A percentile compares a stretch with the other conserved stretches of the same genome.
These are phyloP conservation scores for Fusarium graminum DNA, from an alignment of 2,329 filamentous ascomycete genomes.

Conservation along the genomic window DNA sequence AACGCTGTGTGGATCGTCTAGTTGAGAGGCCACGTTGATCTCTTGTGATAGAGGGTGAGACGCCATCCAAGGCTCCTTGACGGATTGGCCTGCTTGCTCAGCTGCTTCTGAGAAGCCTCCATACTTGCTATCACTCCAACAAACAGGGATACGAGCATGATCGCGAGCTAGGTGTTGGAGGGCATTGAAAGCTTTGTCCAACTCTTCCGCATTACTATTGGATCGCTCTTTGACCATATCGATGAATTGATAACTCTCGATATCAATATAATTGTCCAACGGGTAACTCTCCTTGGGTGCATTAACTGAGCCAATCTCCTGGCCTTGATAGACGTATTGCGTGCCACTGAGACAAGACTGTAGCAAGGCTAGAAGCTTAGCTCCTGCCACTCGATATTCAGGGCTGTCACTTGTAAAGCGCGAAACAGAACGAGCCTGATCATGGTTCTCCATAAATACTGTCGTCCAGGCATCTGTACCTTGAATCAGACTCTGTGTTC, in stretches of 20 bases:
- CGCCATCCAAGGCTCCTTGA: conserved; percentile 55
- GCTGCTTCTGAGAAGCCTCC: conserved; percentile 56
- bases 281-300: conserved; percentile 70
- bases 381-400: conserved; percentile 61
- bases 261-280: conserved; percentile 65
- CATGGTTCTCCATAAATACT: conserved; percentile 75
- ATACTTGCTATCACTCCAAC: conserved; percentile 63
- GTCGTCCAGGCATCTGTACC: conserved; percentile 73
- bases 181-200: conserved; percentile 54
- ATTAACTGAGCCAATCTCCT: conserved; percentile 75
- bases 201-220: conserved; percentile 50
- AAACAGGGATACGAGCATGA: conserved; percentile 75
- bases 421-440: conserved; percentile 70
- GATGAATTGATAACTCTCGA: conserved; percentile 62
- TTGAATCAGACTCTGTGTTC: conserved; percentile 65
- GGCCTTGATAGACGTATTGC: conserved; percentile 75
- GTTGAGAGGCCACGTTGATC: conserved; percentile 70
- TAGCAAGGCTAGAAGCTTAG: conserved; percentile 71
- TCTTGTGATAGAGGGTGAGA: conserved; percentile 50
- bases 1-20: conserved; percentile 54
- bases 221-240: conserved; percentile 50
- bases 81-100: conserved; percentile 48
- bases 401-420: conserved; percentile 66
- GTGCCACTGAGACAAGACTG: conserved; percentile 68
- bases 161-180: conserved; percentile 63